Conservation (phyloP, 441 rosid species). For the Daphne laureola region DNA sequence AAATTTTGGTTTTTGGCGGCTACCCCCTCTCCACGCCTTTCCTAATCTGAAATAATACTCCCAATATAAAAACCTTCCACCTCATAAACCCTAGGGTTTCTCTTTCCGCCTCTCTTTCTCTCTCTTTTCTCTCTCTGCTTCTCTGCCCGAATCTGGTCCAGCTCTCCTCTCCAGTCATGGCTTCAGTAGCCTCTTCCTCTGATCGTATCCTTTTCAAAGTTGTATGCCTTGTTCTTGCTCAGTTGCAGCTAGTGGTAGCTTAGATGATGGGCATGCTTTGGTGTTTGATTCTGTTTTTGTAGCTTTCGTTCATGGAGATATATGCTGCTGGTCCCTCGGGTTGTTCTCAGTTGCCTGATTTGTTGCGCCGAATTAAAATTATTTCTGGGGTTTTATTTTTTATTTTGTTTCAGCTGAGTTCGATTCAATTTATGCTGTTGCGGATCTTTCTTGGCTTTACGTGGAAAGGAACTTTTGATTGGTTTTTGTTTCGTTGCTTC, state of each 20-base stretch:
- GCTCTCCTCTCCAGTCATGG: constrained; percentile 25
- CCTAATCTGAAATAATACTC: not conserved
- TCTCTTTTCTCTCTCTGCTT: constrained; percentile 8
- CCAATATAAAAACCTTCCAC: constrained; percentile 4
- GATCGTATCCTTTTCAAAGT: constrained; percentile 43
- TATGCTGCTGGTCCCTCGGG: not conserved
- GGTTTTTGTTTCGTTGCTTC: no score
- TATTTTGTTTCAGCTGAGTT: no score
- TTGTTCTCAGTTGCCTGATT: no score
- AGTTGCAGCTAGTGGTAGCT: not conserved
- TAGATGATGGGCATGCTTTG: not conserved
- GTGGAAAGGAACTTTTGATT: no score
- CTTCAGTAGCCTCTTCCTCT: constrained; percentile 31
- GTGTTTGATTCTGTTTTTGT: no score
- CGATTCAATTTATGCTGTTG: no score
- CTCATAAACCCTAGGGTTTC: constrained; percentile 28
- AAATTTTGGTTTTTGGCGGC: constrained; percentile 36
- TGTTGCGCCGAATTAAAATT: no score
- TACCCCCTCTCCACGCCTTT: constrained; percentile 21
- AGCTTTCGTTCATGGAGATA: no score
- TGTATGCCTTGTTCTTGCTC: constrained; percentile 22
- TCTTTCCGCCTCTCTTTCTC: constrained; percentile 3
- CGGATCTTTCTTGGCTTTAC: no score
- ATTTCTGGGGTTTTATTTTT: not conserved
- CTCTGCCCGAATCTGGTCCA: not conserved